Evolutionary conservation across 495 filamentous ascomycete genomes (phyloP), one percentile per base, ranked within the genome.

Genomic region (Haplographium delicatum): DNA sequence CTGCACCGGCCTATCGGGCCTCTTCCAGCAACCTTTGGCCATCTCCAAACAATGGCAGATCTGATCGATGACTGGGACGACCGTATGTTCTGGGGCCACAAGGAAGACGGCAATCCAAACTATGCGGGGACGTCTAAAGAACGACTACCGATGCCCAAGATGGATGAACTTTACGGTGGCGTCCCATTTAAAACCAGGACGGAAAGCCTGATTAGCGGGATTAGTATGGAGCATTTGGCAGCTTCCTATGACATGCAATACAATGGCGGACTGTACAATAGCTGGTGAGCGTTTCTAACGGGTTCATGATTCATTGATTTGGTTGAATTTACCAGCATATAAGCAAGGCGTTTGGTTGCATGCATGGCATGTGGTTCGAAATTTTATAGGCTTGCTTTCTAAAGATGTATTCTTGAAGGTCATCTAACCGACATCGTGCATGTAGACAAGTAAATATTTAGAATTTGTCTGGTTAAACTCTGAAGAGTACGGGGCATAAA

Each of bases 51-150:
- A 0, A 54, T 77, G 20, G 66, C 58, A 8, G 62, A 73, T 55
- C 51, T 75, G 23, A 58, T 75, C 13, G 72, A 74, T 59, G 67
- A 72, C 11, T 75, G 72, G 71, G 57, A 63, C 9, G 57, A 62
- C 6, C 58, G 60, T 16, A 59, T 76, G 49, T 74, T 64, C 49
- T 74, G 69, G 72, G 72, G 72, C 13, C 64, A 71, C 40, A 71
- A 71, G 37, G 35, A 40, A 22, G 33, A 39, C 18, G 49, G 49
- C 6, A 15, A n/a, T 38, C 48, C 42, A 7, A 46, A 30, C 31
- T 40, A 40, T 53, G 50, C 50, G 0, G 50, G 50, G 3, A 53
- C 50, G 15, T 18, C 16, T 5, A 24, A 30, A 5, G 24, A n/a
- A 11, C 5, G 38, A 19, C 20, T 51, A 22, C 25, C 38, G 6